These are phyloP conservation scores for Zygnema circumcarinatum DNA, from an alignment of 139 green algal genomes.

Conservation along the genomic window DNA sequence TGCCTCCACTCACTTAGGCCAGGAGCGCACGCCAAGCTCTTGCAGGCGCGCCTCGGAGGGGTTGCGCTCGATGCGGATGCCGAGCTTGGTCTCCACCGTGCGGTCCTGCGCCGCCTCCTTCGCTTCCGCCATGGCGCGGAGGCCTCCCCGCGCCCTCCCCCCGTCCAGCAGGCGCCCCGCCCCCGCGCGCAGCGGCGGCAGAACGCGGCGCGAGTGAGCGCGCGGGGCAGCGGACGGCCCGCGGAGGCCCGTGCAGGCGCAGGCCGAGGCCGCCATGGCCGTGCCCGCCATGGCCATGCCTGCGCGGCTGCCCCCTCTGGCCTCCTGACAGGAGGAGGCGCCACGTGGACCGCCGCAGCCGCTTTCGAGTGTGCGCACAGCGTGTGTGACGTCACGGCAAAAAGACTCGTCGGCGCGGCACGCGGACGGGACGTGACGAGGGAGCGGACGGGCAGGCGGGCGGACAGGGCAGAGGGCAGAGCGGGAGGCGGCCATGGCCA, in stretches of 20 bases:
- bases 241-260: background rate
- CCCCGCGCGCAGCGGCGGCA: background rate
- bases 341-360: too few species aligned
- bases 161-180: too few species aligned
- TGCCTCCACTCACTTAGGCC: conserved; percentile 29
- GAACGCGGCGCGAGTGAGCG: background rate
- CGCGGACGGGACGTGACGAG: too few species aligned
- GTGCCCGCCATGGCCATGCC: too few species aligned
- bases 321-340: too few species aligned
- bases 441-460: too few species aligned
- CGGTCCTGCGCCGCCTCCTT: background rate
- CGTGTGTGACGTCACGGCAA: too few species aligned
- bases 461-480: too few species aligned
- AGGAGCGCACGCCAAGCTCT: conserved; percentile 33
- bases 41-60: conserved; percentile 37
- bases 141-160: conserved; percentile 1
- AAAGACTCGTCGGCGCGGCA: too few species aligned
- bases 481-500: too few species aligned
- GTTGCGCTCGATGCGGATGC: conserved; percentile 45
- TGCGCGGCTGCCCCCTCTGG: too few species aligned
- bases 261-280: background rate
- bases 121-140: background rate
- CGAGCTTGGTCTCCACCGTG: conserved; percentile 37
- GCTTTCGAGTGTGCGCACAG: too few species aligned
- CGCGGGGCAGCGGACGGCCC: background rate